These are phyloP conservation scores for Silene noctiflora DNA, from an alignment of 179 eudicot species.

Conservation along the genomic window DNA sequence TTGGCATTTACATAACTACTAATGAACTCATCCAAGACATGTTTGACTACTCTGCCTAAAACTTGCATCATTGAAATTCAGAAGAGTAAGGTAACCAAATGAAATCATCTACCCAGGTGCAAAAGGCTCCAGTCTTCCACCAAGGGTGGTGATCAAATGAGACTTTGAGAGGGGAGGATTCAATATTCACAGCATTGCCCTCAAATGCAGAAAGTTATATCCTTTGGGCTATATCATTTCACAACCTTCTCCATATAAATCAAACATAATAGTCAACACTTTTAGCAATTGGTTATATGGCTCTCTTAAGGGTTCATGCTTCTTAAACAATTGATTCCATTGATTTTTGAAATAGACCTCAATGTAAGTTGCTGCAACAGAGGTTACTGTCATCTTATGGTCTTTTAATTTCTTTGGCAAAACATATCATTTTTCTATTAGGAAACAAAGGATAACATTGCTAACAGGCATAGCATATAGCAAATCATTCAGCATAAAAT, in stretches of 20 bases:
- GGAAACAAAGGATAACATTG: not conserved
- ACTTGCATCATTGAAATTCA: not conserved
- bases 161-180: too few relatives aligned
- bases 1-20: constrained; percentile 2
- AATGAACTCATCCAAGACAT: not conserved
- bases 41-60: not conserved
- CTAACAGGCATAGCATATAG: not conserved
- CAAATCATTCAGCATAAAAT: not conserved
- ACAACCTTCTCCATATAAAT: not conserved
- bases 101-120: not conserved
- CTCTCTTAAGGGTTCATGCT: not conserved
- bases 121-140: not conserved
- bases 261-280: not conserved
- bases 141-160: not conserved
- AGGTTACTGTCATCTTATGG: not conserved
- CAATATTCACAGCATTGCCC: too few relatives aligned
- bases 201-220: not conserved
- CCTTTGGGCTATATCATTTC: not conserved
- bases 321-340: not conserved
- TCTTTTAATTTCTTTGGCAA: not conserved
- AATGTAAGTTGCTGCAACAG: not conserved
- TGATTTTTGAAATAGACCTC: not conserved
- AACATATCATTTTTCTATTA: not conserved
- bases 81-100: not conserved
- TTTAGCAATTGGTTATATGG: not conserved